Evolutionary conservation across 2,329 filamentous ascomycete genomes (phyloP), one percentile per base, ranked within the genome.

Genomic region (Aspergillus cejpii): DNA sequence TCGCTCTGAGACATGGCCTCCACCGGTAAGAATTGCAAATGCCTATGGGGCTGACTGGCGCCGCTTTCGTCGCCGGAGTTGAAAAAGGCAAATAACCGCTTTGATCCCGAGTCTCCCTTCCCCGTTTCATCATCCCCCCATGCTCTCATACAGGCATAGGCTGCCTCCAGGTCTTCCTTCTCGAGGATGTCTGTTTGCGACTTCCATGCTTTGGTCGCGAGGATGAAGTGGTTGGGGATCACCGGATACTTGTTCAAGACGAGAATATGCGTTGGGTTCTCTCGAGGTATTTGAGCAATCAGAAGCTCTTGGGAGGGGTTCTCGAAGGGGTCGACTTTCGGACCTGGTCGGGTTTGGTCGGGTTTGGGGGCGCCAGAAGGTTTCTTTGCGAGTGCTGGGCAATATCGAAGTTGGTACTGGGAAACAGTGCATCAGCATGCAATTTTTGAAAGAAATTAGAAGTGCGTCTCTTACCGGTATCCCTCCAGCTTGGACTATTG

Each of bases 171-270:
- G 50, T 74, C 72, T 1, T 63, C 60, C 44, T 58, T 59, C 21
- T 72, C 70, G 5, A 74, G 54, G 0, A 74, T 46, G 50, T 70
- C 63, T 1, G 68, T 70, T 54, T 74, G 72, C 5, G 62, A 51
- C 36, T 67, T 67, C 58, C 65, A 73, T 6, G 50, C 53, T 33
- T 61, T 69, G 3, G 72, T 74, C n/a, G 71, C 67, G 37, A 74
- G 62, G 38, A 74, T 74, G 53, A 74, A 74, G 51, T 74, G 72
- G 43, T 73, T 67, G 5, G 63, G 61, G 11, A 74, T 74, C 4
- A 74, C 67, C 6, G 72, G 72, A 49, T 64, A 74, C 51, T 74
- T 74, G 51, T 74, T 74, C 44, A 74, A 49, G 19, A 74, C 66
- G 27, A 74, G 56, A 20, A 58, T 55, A 54, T 73, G 66, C 1